Conservation (phyloP, 352 stramenopile genomes). For the Thalassiosira pacifica region DNA sequence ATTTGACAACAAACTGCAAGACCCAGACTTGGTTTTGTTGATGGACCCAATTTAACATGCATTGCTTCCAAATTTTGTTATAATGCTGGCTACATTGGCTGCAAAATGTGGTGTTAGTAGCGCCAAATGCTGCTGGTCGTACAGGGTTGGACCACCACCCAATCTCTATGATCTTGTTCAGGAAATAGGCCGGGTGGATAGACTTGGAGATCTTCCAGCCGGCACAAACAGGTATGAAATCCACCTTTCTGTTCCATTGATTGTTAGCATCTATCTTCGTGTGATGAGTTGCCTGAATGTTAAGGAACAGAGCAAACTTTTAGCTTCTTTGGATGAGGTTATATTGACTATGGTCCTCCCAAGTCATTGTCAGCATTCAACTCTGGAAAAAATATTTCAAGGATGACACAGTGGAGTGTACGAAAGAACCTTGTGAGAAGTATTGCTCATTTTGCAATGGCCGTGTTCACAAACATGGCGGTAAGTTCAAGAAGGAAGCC, state of each 20-base stretch:
- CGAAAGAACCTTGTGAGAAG: background rate
- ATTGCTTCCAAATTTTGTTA: background rate
- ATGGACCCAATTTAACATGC: background rate
- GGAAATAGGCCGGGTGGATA: constrained; percentile 71
- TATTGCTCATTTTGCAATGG: background rate
- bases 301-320: too few relatives aligned
- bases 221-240: background rate
- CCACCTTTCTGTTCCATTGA: background rate
- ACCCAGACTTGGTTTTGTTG: background rate
- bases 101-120: background rate
- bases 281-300: too few relatives aligned
- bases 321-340: background rate
- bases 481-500: background rate
- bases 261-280: background rate
- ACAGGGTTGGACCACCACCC: background rate
- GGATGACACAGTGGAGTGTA: background rate
- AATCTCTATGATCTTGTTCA: constrained; percentile 34
- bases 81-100: background rate
- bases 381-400: background rate
- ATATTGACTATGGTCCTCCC: background rate
- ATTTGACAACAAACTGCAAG: background rate
- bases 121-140: background rate
- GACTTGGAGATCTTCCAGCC: background rate
- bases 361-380: background rate
- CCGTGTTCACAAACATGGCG: background rate